Conservation (phyloP, 2,329 filamentous ascomycete species). For the Phaeosphaeria sp. region DNA sequence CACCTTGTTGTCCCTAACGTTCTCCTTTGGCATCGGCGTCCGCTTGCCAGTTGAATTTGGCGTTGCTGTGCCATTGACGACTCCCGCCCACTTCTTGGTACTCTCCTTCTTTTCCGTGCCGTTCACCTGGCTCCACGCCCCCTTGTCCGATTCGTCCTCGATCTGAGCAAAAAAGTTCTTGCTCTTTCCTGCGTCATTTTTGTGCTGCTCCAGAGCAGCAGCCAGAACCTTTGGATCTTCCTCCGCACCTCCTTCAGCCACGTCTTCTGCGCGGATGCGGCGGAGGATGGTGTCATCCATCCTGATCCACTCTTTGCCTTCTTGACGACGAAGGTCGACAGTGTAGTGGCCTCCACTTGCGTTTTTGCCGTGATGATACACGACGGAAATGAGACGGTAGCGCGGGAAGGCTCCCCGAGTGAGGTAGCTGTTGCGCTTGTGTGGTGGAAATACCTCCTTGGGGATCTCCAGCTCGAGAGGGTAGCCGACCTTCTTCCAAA, state of each 20-base stretch:
- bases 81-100: constrained; percentile 72
- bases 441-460: constrained; percentile 81
- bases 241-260: constrained; percentile 83
- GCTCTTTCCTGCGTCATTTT: constrained; percentile 59
- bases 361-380: constrained; percentile 98
- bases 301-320: constrained; percentile 94
- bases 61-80: constrained; percentile 68
- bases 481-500: constrained; percentile 98
- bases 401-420: constrained; percentile 75
- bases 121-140: constrained; percentile 86
- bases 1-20: constrained; percentile 89
- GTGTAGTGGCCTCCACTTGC: constrained; percentile 97
- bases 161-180: constrained; percentile 77
- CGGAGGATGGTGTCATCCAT: constrained; percentile 92
- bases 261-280: constrained; percentile 84
- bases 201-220: constrained; percentile 70
- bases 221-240: constrained; percentile 75
- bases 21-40: constrained; percentile 60
- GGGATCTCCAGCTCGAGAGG: constrained; percentile 94
- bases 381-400: constrained; percentile 86
- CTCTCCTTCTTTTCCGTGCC: constrained; percentile 57
- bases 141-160: constrained; percentile 69
- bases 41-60: constrained; percentile 58
- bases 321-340: constrained; percentile 93
- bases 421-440: constrained; percentile 70